Base-by-base conservation (phyloP, 148 eudicot species). In the Rhododendron vialii region DNA sequence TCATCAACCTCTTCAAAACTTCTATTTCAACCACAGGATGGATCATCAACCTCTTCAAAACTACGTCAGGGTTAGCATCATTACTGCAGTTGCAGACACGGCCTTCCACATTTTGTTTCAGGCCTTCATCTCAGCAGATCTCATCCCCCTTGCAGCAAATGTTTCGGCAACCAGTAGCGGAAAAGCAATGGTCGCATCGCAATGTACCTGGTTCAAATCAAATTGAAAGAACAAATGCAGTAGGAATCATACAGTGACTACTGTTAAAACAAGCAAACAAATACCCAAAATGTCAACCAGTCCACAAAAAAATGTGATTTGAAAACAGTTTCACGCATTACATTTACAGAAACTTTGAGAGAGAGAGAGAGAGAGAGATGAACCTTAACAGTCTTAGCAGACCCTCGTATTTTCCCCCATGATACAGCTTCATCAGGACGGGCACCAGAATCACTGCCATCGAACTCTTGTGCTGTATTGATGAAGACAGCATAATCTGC, bases 371-470 rank as follows among this genome's bases (percentile, higher is more conserved):
- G 22, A 35, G 4, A 73, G 82, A 45, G 81, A 81, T 18, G 11
- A 77, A 93, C 98, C 95, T 96, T 93, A 18, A 94, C 92, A 10
- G 93, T 91, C 91, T 93, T 92, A 41, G 96, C 98, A 89, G 98
- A 93, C 87, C 90, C 93, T 74, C 95, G 90, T 74, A 97, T 94
- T 89, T 97, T 95, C 3, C 98, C 99, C 99, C 99, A 97, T 2
- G 98, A 95, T 61, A 95, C 92, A 82, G 98, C 98, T 93, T 96
- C 98, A 88, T 96, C 98, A 75, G 98, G 98, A 73, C 94, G 94
- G 50, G 98, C 98, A 88, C 98, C 98, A 33, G 98, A 96, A 91
- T 96, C 98, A 87, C 96, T 93, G 74, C 98, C 98, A 88, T 96
- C 98, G 73, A 91, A 95, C 89, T 96, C 98, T 86, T 96, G 98